phyloP scores from a whole-genome alignment of 1,139 yeast species.

The Geotrichum citri-aurantii region DNA sequence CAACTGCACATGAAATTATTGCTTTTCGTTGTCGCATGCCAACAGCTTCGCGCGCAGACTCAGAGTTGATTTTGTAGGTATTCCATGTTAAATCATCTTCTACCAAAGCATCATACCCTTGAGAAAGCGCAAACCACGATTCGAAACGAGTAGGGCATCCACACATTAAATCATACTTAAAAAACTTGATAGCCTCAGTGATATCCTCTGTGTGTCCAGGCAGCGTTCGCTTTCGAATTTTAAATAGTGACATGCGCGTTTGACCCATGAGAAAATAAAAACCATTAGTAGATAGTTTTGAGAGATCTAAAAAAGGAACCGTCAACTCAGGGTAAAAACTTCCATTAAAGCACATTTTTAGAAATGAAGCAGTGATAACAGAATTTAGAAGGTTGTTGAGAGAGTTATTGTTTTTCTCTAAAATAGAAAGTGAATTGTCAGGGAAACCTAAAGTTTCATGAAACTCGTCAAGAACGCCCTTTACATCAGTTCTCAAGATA shows the following conservation, averaged over 20 bases:
- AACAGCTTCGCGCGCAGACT: slow-evolving; percentile 56
- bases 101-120: slow-evolving; percentile 68
- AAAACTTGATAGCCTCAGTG: slow-evolving; percentile 62
- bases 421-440: slow-evolving; percentile 34
- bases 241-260: slow-evolving; percentile 58
- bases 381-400: slow-evolving; percentile 51
- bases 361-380: slow-evolving; percentile 46
- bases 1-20: slow-evolving; percentile 69
- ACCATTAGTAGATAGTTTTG: slow-evolving; percentile 47
- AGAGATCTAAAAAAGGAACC: slow-evolving; percentile 35
- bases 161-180: slow-evolving; percentile 61
- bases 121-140: slow-evolving; percentile 81
- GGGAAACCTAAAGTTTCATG: slow-evolving; percentile 73
- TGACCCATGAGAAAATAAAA: slow-evolving; percentile 71
- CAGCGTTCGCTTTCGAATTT: slow-evolving; percentile 60
- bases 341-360: slow-evolving; percentile 59
- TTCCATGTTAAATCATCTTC: slow-evolving; percentile 92
- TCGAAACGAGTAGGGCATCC: slow-evolving; percentile 62
- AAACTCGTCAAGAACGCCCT: slow-evolving; percentile 63
- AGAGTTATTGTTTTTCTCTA: slow-evolving; percentile 38
- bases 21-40: slow-evolving; percentile 67
- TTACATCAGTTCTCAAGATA: slow-evolving; percentile 56
- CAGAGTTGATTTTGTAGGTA: slow-evolving; percentile 67
- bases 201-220: slow-evolving; percentile 79
- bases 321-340: slow-evolving; percentile 40